Evolutionary conservation across 345 rosid genomes (phyloP).

Genomic region (Linum lewisii): DNA sequence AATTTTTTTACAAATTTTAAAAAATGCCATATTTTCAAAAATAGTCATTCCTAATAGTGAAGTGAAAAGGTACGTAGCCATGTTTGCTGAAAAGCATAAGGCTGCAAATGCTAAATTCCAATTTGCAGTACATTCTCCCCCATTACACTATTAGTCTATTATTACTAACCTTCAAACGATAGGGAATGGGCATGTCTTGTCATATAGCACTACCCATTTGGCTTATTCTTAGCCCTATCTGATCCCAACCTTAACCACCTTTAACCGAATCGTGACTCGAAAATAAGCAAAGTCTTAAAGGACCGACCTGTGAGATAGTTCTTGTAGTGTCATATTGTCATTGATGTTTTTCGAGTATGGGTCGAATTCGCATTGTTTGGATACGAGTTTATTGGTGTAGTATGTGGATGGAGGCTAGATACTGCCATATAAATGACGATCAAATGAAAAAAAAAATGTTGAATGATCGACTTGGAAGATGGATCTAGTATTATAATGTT

Average conservation of each 20-base stretch:
- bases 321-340: background rate
- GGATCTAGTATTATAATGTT: too few relatives aligned
- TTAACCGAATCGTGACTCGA: constrained; percentile 5
- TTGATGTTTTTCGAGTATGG: too few relatives aligned
- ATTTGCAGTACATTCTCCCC: background rate
- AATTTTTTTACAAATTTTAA: too few relatives aligned
- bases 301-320: background rate
- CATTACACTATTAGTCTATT: too few relatives aligned
- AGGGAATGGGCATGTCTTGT: constrained; percentile 16
- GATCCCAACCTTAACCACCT: background rate
- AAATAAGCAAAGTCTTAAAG: background rate
- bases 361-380: too few relatives aligned
- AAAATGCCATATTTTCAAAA: too few relatives aligned
- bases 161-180: constrained; percentile 11
- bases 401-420: too few relatives aligned
- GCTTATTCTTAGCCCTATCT: constrained; percentile 15
- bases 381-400: too few relatives aligned
- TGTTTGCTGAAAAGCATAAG: constrained; percentile 5
- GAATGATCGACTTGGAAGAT: too few relatives aligned
- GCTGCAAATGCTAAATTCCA: constrained; percentile 29
- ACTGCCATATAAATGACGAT: too few relatives aligned
- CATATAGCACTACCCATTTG: constrained; percentile 14
- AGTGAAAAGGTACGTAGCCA: background rate
- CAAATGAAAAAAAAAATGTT: too few relatives aligned
- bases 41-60: background rate